These are phyloP conservation scores for Termitomyces sp. DNA, from an alignment of 768 basidiomycete species.

Conservation along the genomic window DNA sequence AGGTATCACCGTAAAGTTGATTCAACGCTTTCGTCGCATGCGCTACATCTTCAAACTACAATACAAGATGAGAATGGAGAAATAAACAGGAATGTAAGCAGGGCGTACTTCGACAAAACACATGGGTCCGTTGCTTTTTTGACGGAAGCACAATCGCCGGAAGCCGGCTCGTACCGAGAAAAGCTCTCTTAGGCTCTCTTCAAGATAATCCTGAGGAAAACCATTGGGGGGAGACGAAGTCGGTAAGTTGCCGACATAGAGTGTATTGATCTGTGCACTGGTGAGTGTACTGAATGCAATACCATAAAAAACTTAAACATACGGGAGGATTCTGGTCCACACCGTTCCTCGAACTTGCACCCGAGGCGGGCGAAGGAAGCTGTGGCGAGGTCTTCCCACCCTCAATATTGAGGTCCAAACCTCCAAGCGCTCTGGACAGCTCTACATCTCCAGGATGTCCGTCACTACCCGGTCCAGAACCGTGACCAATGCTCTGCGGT, in stretches of 20 bases:
- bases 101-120: slow-evolving; percentile 90
- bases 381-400: slow-evolving; percentile 64
- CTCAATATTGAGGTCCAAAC: slow-evolving; percentile 48
- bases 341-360: slow-evolving; percentile 43
- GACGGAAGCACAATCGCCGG: slow-evolving; percentile 89
- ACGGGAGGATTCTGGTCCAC: slow-evolving; percentile 94
- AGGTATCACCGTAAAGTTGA: slow-evolving; percentile 86
- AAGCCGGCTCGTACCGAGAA: slow-evolving; percentile 81
- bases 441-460: slow-evolving; percentile 22
- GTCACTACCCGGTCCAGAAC: slow-evolving; percentile 4
- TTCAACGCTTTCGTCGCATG: slow-evolving; percentile 84
- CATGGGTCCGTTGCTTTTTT: slow-evolving; percentile 98
- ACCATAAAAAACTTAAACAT: slow-evolving; percentile 18
- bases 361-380: slow-evolving; percentile 70
- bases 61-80: slow-evolving; percentile 8
- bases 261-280: slow-evolving; percentile 73
- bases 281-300: slow-evolving; percentile 4
- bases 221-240: slow-evolving; percentile 68
- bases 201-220: slow-evolving; percentile 74
- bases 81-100: background rate
- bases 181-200: slow-evolving; percentile 79
- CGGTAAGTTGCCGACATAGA: slow-evolving; percentile 99
- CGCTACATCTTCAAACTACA: slow-evolving; percentile 84
- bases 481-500: slow-evolving; percentile 16
- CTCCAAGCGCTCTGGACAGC: slow-evolving; percentile 35